Conservation (phyloP, 768 basidiomycete species). For the Mycena indigotica region DNA sequence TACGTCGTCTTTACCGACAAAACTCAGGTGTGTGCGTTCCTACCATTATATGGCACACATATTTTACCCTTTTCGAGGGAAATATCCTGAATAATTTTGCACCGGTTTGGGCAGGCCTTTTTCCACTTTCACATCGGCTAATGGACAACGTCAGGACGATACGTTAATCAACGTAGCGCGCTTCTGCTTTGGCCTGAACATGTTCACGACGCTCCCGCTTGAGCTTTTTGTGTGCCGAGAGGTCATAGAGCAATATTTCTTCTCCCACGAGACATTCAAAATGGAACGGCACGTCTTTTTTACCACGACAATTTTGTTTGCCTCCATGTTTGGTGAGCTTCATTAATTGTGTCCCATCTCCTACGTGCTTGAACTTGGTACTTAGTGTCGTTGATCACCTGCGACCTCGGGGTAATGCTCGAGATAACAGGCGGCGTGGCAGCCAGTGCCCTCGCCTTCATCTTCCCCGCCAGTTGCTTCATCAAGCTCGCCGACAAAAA, state of each 20-base stretch:
- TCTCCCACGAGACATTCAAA: conserved; percentile 82
- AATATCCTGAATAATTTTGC: conserved; percentile 97
- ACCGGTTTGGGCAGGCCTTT: conserved; percentile 48
- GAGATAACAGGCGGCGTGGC: conserved; percentile 98
- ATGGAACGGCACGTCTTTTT: conserved; percentile 86
- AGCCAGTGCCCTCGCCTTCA: conserved; percentile 89
- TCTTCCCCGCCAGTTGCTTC: conserved; percentile 89
- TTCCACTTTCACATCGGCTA: neutral
- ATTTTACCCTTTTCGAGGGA: too few relatives aligned
- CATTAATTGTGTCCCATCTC: neutral
- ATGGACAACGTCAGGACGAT: conserved; percentile 53
- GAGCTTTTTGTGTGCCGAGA: conserved; percentile 98
- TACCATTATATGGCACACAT: neutral
- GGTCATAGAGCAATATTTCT: conserved; percentile 96
- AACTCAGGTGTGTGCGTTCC: conserved; percentile 45
- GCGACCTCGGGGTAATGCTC: conserved; percentile 96
- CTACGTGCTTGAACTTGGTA: conserved; percentile 12
- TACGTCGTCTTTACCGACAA: conserved; percentile 90
- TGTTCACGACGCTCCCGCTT: conserved; percentile 96
- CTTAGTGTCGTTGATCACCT: conserved; percentile 86
- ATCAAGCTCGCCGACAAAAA: conserved; percentile 65
- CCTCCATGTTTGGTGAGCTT: conserved; percentile 77
- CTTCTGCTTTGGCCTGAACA: conserved; percentile 92
- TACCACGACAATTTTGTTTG: conserved; percentile 80
- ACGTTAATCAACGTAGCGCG: conserved; percentile 94